Evolutionary conservation across 257 asterid species (phyloP).

Genomic region (Nicotiana tabacum): DNA sequence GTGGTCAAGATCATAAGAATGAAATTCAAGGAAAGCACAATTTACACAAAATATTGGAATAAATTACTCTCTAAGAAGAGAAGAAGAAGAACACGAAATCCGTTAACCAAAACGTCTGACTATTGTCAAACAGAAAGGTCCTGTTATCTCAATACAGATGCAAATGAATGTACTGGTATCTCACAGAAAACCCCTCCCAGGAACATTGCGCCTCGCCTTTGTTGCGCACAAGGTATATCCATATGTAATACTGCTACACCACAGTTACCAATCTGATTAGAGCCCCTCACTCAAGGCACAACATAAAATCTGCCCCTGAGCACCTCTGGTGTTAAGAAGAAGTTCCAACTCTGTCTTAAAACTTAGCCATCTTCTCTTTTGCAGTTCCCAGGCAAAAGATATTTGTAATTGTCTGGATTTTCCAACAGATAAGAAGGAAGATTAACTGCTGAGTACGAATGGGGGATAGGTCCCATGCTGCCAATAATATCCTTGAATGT

Average conservation of each 20-base stretch:
- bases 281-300: slow-evolving; percentile 2
- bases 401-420: slow-evolving; percentile 53
- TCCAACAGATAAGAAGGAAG: slow-evolving; percentile 66
- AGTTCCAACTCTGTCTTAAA: background rate
- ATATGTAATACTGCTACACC: background rate
- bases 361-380: slow-evolving; percentile 54
- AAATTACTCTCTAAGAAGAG: background rate
- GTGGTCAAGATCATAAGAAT: background rate
- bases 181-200: background rate
- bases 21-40: background rate
- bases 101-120: background rate
- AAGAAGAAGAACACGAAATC: background rate
- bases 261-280: background rate
- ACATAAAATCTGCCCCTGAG: background rate
- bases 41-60: background rate
- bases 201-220: background rate
- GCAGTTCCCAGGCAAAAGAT: slow-evolving; percentile 82
- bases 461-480: slow-evolving; percentile 86
- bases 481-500: slow-evolving; percentile 77
- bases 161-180: background rate
- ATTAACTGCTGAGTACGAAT: slow-evolving; percentile 79
- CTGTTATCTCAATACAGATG: background rate
- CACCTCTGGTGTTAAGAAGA: background rate
- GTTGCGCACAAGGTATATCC: background rate
- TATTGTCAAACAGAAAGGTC: background rate